Evolutionary conservation across 2,329 filamentous ascomycete species (phyloP), one percentile per base, ranked within the genome.

Genomic region (Chalaropsis thielavioides): DNA sequence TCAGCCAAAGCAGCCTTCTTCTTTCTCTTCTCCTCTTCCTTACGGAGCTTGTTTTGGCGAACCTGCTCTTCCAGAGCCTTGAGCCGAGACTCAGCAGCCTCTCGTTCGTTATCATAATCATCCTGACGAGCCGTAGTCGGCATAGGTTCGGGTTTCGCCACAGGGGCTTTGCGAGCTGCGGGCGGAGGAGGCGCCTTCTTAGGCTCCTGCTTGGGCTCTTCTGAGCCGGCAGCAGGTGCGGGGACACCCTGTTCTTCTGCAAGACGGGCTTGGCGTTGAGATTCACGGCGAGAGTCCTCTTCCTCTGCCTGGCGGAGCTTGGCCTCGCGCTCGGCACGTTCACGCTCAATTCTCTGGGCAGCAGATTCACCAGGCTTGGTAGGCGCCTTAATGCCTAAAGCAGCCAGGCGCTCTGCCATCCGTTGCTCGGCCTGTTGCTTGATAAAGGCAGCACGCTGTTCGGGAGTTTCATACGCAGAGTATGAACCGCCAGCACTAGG

Each of bases 401-500:
- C 92, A 67, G 94, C 94, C 71, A 99, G 83, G 67, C 94, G 87
- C 75, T 97, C 94, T 43, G 94, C 92, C 88, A 99, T 97, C 67
- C 92, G 89, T 73, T 92, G 90, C 74, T 97, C 92, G 8, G 94
- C 95, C 74, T 96, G 92, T 74, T 96, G 92, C 74, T 95, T 95
- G 72, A 97, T 96, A 72, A 95, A 96, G 4, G 92, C 91, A 43
- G 95, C 91, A 64, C 94, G 85, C 72, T 99, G 92, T 74, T 97
- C 92, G 0, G 92, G 88, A 0, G 92, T 96, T 75, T 89, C 90
- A 74, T 94, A 95, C 3, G 90, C 83, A 1, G 89, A 82, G 72
- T 95, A 95, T 0, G 88, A 87, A 38, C 83, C 81, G 22, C 78
- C 78, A 11, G 80, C 77, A 24, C 80, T 75, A 38, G 78, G 72